Evolutionary conservation across 306 rosid species (phyloP).

Genomic region (Vigna trinervia): DNA sequence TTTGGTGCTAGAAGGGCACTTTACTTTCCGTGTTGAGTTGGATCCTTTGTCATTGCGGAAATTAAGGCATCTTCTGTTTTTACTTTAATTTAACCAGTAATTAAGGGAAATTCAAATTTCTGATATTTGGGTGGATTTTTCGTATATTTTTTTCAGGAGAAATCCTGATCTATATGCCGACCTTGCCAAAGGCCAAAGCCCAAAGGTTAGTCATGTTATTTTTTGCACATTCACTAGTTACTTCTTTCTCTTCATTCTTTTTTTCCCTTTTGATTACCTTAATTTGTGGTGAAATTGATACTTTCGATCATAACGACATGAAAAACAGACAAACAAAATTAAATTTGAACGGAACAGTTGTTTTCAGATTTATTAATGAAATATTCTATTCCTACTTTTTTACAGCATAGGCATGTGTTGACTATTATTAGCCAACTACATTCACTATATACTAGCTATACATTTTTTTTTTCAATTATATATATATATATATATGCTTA

Average conservation of each 20-base stretch:
- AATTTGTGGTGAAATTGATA: neutral
- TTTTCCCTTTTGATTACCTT: neutral
- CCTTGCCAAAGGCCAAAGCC: conserved; percentile 88
- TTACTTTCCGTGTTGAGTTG: conserved; percentile 8
- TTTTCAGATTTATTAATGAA: neutral
- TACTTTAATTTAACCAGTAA: neutral
- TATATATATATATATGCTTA: no score
- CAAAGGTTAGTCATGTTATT: conserved; percentile 66
- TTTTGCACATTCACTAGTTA: neutral
- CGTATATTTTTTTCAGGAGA: conserved; percentile 57
- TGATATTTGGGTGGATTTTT: neutral
- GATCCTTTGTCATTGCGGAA: neutral
- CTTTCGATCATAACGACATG: neutral
- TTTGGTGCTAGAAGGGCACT: neutral
- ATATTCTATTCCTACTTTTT: neutral
- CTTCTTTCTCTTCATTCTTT: neutral
- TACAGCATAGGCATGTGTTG: neutral
- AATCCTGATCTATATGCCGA: conserved; percentile 67
- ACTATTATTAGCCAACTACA: neutral
- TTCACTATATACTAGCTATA: no score
- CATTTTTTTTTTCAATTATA: no score
- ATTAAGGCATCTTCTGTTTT: neutral
- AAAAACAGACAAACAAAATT: neutral
- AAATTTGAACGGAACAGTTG: neutral
- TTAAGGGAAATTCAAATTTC: conserved; percentile 25